Percentiles rank a stretch among this genome's conserved stretches.
Conservation (phyloP, 805 yeast genomes). For the Candida alai region DNA sequence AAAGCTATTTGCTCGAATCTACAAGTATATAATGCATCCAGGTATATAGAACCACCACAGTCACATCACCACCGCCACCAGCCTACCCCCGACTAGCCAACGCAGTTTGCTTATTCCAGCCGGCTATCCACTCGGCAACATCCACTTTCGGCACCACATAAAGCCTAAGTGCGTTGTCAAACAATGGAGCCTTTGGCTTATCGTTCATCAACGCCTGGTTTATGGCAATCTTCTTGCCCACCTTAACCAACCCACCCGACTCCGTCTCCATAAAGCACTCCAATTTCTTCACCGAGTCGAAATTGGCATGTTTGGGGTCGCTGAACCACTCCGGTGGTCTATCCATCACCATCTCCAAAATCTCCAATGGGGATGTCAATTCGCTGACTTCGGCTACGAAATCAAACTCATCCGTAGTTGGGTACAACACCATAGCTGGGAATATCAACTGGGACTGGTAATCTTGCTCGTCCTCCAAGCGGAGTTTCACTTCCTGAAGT, state of each 20-base stretch:
- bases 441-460: slow-evolving; percentile 74
- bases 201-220: slow-evolving; percentile 60
- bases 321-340: slow-evolving; percentile 70
- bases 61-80: too few relatives aligned
- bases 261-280: slow-evolving; percentile 80
- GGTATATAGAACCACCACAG: too few relatives aligned
- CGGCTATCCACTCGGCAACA: slow-evolving; percentile 58
- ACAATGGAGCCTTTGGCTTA: slow-evolving; percentile 66
- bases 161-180: slow-evolving; percentile 68
- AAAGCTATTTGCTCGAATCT: too few relatives aligned
- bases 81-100: slow-evolving; percentile 36
- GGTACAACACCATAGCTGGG: slow-evolving; percentile 79
- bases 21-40: too few relatives aligned
- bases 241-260: slow-evolving; percentile 79
- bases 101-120: slow-evolving; percentile 63
- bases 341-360: slow-evolving; percentile 53
- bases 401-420: slow-evolving; percentile 81
- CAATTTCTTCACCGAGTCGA: slow-evolving; percentile 53
- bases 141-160: slow-evolving; percentile 77
- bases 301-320: slow-evolving; percentile 57
- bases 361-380: slow-evolving; percentile 58
- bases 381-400: slow-evolving; percentile 74
- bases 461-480: slow-evolving; percentile 62
- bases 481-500: slow-evolving; percentile 47
- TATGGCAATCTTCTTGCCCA: slow-evolving; percentile 72